A percentile compares a stretch with the other conserved stretches of the same genome.
Conservation (phyloP, 768 basidiomycete species). For the Phylloporus rhodoxanthus region DNA sequence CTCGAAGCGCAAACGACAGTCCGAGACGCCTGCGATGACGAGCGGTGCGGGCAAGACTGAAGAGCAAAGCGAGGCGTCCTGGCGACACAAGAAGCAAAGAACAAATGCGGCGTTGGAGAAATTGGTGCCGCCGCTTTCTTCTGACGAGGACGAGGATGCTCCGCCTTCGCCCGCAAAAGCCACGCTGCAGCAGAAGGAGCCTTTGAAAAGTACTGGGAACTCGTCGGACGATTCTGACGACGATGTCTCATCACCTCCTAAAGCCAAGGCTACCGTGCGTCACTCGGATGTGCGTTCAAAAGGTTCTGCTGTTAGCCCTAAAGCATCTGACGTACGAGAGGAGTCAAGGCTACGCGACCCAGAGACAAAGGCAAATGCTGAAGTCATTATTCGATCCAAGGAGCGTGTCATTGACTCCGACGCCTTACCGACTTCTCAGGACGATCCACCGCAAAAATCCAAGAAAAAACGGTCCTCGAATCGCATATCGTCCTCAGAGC, state of each 20-base stretch:
- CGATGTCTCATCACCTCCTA: neutral
- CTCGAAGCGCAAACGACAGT: constrained; percentile 14
- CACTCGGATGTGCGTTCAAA: neutral
- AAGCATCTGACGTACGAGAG: neutral
- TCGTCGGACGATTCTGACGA: constrained; percentile 1
- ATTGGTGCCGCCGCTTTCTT: constrained; percentile 8
- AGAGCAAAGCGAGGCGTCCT: neutral
- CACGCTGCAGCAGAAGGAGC: neutral
- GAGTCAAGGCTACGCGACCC: neutral
- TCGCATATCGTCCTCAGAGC: neutral
- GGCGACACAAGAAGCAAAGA: constrained; percentile 21
- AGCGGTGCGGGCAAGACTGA: neutral
- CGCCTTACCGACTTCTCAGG: neutral
- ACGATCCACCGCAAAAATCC: constrained; percentile 1
- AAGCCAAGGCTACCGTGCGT: neutral
- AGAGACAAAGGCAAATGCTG: neutral
- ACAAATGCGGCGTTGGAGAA: neutral
- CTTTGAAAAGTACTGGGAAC: neutral
- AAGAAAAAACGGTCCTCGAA: neutral
- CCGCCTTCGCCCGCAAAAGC: neutral
- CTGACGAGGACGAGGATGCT: constrained; percentile 5
- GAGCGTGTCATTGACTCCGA: neutral
- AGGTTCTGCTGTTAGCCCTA: neutral
- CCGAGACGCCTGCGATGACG: neutral
- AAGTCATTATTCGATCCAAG: neutral